Base-by-base conservation (phyloP, 345 rosid genomes). In the Ceriops zippeliana region DNA sequence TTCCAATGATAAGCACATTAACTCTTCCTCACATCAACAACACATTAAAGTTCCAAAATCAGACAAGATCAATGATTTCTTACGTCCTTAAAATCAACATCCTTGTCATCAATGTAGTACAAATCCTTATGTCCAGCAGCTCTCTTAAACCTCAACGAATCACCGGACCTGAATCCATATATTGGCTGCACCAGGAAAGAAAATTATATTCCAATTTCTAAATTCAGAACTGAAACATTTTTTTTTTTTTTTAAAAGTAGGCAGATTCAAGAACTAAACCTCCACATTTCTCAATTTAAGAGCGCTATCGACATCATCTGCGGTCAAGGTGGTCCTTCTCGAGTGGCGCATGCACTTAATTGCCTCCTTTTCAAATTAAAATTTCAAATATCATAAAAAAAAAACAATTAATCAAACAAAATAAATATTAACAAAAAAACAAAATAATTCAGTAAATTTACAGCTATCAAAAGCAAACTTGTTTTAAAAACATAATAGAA, bases 341-440 rank as follows among this genome's bases (percentile, higher is more conserved):
- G 89, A 80, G 78, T 92, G 98, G 64, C 90, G 96, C 98, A 90
- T 92, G 73, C 96, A 90, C 75, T 90, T 92, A 70, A 92, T 80
- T 9, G 98, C 90, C 72, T 90, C 98, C 98, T 91, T n/a, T 19
- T 20, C 19, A 38, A 38, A 38, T 38, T 38, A 8, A 38, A 38
- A 9, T 38, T 38, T 10, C 46, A 42, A 42, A 42, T 11, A 42
- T 34, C 5, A 52, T 7, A 56, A 6, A 22, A 34, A 28, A 42
- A 24, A 24, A 24, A 16, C 7, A 24, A 24, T 59, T 47, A 73
- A 34, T 6, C 32, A 20, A 21, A 17, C 35, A 58, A 42, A 5
- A 57, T n/a, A 15, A 9, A 31, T 31, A 31, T 30, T 26, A n/a
- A 16, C 35, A 58, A 58, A 5, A 57, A 30, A 22, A 5, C n/a